Evolutionary conservation across 768 basidiomycete genomes (phyloP), one percentile per base, ranked within the genome.

Genomic region (Jaapia argillacea): DNA sequence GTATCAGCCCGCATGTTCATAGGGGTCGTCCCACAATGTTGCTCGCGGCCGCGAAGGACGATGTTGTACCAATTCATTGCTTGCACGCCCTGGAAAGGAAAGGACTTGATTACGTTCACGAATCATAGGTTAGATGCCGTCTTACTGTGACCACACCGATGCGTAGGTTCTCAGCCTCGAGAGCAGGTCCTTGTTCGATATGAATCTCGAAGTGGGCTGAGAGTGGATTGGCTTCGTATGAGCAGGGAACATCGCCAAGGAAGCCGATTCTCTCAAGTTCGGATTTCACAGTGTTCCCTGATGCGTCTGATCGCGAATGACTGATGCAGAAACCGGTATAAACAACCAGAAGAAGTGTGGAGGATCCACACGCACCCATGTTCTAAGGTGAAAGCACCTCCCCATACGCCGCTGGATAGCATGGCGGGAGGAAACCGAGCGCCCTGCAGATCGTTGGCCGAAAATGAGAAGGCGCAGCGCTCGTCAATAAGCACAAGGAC

Each of bases 231-330:
- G 36, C 22, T 21, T 45, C 38, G 41, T 45, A 45, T n/a, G 36
- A 35, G 25, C 46, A 51, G 20, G 46, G 46, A 10, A 40, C 41
- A 18, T 38, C 39, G 5, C 51, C 51, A 26, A 51, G 38, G 33
- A 51, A 52, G 16, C 44, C 51, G 12, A 52, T 52, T 12, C 51
- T 26, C 24, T 47, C 41, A 10, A 52, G 50, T 26, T 52, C 51
- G 5, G 42, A 45, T 23, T 51, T 51, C 36, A 48, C 40, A 7
- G 44, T 48, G 20, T 46, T 40, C 24, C 45, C 46, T 22, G 47
- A 45, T 22, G 41, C n/a, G 36, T 51, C 51, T 26, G 27, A 31
- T 24, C 42, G 43, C n/a, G 36, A 12, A 10, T 46, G 21, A 21
- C 46, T 47, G 24, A n/a, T 33, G 10, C 16, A 16, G 16, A 10